phyloP scores from a whole-genome alignment of 2,329 filamentous ascomycete species.

The Escovopsis sp. region DNA sequence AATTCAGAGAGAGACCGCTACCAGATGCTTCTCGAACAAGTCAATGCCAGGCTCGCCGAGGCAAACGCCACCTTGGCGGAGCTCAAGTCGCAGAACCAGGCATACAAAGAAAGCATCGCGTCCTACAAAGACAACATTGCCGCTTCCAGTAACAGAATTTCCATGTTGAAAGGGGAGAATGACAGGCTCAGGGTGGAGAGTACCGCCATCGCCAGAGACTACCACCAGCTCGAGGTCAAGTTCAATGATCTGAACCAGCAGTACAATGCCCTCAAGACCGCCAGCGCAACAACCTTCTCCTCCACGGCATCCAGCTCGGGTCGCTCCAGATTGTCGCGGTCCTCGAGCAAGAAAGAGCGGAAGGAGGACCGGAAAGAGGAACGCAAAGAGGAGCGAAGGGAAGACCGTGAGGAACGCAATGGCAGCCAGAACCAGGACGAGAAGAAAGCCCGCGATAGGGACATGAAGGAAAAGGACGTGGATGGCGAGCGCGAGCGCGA shows the following conservation, averaged over 20 bases:
- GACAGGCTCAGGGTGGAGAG: conserved; percentile 9
- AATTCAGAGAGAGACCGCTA: conserved; percentile 12
- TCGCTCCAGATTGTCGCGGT: conserved; percentile 13
- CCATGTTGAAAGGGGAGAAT: conserved; percentile 14
- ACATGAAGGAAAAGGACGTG: conserved; percentile 10
- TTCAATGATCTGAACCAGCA: conserved; percentile 16
- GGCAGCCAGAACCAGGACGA: conserved; percentile 6
- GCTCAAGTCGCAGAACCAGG: conserved; percentile 7
- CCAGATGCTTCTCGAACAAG: conserved; percentile 13
- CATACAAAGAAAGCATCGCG: conserved; percentile 7
- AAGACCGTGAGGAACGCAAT: conserved; percentile 13
- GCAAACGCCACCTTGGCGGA: conserved; percentile 5
- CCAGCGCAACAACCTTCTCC: conserved; percentile 13
- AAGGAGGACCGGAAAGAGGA: conserved; percentile 10
- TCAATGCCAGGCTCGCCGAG: conserved; percentile 17
- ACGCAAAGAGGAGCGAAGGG: conserved; percentile 9
- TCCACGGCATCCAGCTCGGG: conserved; percentile 13
- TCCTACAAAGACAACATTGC: conserved; percentile 9
- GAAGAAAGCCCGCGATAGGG: conserved; percentile 13
- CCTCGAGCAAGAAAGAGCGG: conserved; percentile 15
- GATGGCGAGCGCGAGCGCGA: conserved; percentile 12
- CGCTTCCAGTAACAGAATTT: conserved; percentile 9
- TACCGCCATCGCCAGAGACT: conserved; percentile 11
- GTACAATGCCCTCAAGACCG: conserved; percentile 13
- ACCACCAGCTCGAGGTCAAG: conserved; percentile 15